These are phyloP conservation scores for Ogataea ramenticola DNA, from an alignment of 805 yeast genomes.

Conservation along the genomic window DNA sequence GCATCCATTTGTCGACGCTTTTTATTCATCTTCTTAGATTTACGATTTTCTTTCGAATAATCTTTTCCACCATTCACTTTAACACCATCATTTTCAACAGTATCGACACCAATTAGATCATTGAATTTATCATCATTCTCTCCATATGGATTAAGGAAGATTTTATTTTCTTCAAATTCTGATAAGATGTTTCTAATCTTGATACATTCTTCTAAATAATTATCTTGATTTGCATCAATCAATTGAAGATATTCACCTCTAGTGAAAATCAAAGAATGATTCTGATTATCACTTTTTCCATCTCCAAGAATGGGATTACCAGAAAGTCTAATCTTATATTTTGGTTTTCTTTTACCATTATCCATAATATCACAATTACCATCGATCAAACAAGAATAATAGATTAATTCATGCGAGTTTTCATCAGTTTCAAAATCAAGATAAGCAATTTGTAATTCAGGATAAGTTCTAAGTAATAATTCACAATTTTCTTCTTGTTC, in stretches of 20 bases:
- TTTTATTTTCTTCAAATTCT: slow-evolving; percentile 57
- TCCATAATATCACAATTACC: slow-evolving; percentile 57
- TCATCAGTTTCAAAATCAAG: slow-evolving; percentile 45
- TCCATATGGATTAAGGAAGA: slow-evolving; percentile 20
- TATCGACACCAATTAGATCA: not conserved
- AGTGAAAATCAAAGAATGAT: slow-evolving; percentile 64
- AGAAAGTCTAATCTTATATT: slow-evolving; percentile 56
- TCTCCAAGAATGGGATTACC: slow-evolving; percentile 83
- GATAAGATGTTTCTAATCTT: slow-evolving; percentile 69
- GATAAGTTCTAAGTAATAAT: slow-evolving; percentile 54
- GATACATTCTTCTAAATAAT: slow-evolving; percentile 74
- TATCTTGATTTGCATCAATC: slow-evolving; percentile 80
- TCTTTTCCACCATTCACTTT: not conserved
- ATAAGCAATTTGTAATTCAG: slow-evolving; percentile 59
- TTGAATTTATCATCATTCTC: slow-evolving; percentile 21
- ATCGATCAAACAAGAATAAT: slow-evolving; percentile 63
- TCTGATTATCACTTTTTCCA: slow-evolving; percentile 81
- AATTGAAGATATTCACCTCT: slow-evolving; percentile 79
- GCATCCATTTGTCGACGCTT: too few relatives aligned
- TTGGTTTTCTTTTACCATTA: slow-evolving; percentile 53
- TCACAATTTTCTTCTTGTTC: slow-evolving; percentile 57
- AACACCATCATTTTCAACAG: not conserved
- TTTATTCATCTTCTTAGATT: not conserved
- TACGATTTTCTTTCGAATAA: not conserved
- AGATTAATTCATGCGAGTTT: slow-evolving; percentile 37